phyloP scores from a whole-genome alignment of 2,329 filamentous ascomycete genomes.

The Colletotrichum graminicola region DNA sequence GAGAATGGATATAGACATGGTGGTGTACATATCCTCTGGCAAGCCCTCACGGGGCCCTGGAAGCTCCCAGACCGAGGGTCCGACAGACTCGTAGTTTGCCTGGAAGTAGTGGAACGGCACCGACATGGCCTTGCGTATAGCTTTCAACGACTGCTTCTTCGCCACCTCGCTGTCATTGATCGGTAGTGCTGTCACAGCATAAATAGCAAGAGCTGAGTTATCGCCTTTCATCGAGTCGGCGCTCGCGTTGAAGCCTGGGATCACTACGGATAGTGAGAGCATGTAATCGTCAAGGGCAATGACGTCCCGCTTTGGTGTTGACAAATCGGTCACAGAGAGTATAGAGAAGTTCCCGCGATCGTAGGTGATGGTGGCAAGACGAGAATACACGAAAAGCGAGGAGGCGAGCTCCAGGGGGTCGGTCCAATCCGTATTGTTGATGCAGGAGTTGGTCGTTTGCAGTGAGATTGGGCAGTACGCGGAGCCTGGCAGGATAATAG shows the following conservation, averaged over 20 bases:
- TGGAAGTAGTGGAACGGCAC: constrained; percentile 39
- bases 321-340: constrained; percentile 31
- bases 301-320: constrained; percentile 14
- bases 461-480: constrained; percentile 36
- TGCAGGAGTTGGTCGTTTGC: constrained; percentile 21
- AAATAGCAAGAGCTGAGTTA: constrained; percentile 37
- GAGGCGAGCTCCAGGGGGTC: constrained; percentile 14
- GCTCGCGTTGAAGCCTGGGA: constrained; percentile 32
- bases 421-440: constrained; percentile 27
- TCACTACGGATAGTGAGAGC: constrained; percentile 29
- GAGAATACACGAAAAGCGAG: constrained; percentile 32
- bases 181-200: constrained; percentile 35
- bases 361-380: constrained; percentile 32
- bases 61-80: constrained; percentile 32
- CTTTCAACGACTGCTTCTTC: constrained; percentile 32
- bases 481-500: neutral
- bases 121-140: constrained; percentile 35
- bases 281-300: constrained; percentile 30
- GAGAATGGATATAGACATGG: constrained; percentile 29
- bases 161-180: constrained; percentile 39
- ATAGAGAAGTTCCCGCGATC: constrained; percentile 38
- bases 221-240: constrained; percentile 18
- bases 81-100: constrained; percentile 26
- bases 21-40: constrained; percentile 32
- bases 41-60: constrained; percentile 20